Conservation (phyloP, 176 grass and related monocot species). For the Thalia dealbata region DNA sequence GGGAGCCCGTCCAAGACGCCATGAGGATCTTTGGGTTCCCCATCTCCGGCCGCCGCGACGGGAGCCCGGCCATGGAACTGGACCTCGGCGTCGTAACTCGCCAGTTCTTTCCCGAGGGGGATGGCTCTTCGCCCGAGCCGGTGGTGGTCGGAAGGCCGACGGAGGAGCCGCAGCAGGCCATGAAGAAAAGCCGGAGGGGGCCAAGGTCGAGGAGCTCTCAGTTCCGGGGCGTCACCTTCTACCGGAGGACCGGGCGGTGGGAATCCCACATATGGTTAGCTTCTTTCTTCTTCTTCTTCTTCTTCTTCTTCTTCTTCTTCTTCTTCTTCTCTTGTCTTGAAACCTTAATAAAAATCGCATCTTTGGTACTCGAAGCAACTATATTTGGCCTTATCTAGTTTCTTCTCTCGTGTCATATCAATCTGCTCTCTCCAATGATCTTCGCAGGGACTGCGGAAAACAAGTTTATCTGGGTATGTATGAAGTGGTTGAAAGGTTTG, state of each 20-base stretch:
- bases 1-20: not conserved
- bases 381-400: not conserved
- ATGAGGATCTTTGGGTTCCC: conserved; percentile 10
- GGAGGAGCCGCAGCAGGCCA: conserved; percentile 13
- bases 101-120: conserved; percentile 42
- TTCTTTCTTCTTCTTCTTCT: not conserved
- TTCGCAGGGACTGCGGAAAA: conserved; percentile 61
- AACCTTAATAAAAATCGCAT: not conserved
- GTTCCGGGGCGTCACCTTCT: conserved; percentile 75
- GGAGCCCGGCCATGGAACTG: not conserved
- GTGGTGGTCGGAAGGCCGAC: not conserved
- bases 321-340: not conserved
- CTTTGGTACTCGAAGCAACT: not conserved
- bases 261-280: conserved; percentile 62
- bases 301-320: not conserved
- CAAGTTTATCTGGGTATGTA: conserved; percentile 69
- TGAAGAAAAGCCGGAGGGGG: conserved; percentile 43
- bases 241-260: conserved; percentile 59
- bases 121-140: not conserved
- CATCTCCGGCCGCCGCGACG: not conserved
- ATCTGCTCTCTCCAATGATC: not conserved
- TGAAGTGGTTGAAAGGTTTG: conserved; percentile 2
- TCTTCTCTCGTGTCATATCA: not conserved
- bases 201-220: conserved; percentile 64
- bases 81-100: conserved; percentile 26